These are phyloP conservation scores for Trichopus zeylanicus DNA, from an alignment of 116 monocot genomes.

Conservation along the genomic window DNA sequence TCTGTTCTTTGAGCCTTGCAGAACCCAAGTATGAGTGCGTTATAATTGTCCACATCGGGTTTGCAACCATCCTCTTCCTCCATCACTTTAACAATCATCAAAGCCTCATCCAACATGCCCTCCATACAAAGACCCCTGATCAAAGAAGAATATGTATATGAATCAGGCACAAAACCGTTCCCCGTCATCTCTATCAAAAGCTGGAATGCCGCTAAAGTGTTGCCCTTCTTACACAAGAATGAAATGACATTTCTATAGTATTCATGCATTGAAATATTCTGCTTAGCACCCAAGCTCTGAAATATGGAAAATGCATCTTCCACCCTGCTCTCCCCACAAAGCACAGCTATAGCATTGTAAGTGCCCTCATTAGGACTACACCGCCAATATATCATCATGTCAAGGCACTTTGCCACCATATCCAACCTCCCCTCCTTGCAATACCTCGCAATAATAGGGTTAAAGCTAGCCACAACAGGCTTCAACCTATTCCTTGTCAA, in stretches of 20 bases:
- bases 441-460: conserved; percentile 63
- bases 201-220: conserved; percentile 68
- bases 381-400: conserved; percentile 41
- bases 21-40: conserved; percentile 65
- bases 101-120: conserved; percentile 76
- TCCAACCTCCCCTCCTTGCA: conserved; percentile 52
- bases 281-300: conserved; percentile 39
- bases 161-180: conserved; percentile 60
- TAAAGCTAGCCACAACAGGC: conserved; percentile 66
- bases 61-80: conserved; percentile 46
- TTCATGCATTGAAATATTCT: conserved; percentile 39
- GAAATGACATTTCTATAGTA: conserved; percentile 66
- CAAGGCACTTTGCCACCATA: conserved; percentile 43
- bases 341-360: conserved; percentile 69
- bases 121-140: conserved; percentile 77
- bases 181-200: conserved; percentile 58
- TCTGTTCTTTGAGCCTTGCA: conserved; percentile 78
- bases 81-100: conserved; percentile 66
- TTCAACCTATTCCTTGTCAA: conserved; percentile 44
- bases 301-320: conserved; percentile 52
- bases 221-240: conserved; percentile 68
- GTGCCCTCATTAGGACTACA: conserved; percentile 64
- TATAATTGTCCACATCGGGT: conserved; percentile 71
- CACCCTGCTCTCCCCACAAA: conserved; percentile 56
- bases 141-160: conserved; percentile 60